phyloP scores from a whole-genome alignment of 1,284 basidiomycete species.

The Puccinia novopanici region DNA sequence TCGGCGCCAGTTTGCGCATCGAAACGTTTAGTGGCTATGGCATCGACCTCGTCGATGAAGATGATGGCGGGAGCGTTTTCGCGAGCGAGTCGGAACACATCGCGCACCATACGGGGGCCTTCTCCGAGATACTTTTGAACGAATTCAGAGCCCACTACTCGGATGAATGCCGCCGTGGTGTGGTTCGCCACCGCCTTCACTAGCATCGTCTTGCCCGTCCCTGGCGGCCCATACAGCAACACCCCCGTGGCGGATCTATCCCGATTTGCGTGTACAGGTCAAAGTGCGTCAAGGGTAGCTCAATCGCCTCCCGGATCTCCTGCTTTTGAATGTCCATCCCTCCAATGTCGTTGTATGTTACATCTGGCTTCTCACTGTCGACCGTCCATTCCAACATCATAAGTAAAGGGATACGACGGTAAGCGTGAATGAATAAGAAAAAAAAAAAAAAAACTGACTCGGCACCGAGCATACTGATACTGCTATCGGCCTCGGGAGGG shows the following conservation, averaged over 20 bases:
- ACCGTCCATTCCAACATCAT: not conserved
- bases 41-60: conserved; percentile 91
- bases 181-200: conserved; percentile 98
- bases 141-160: conserved; percentile 94
- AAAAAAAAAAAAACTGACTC: conserved; percentile 61
- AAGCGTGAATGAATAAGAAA: not conserved
- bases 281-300: conserved; percentile 80
- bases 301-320: conserved; percentile 97
- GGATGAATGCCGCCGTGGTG: conserved; percentile 94
- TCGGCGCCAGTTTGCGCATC: conserved; percentile 99
- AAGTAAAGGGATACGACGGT: not conserved
- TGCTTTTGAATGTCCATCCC: conserved; percentile 99
- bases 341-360: conserved; percentile 69
- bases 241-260: conserved; percentile 95
- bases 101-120: conserved; percentile 91
- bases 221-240: conserved; percentile 80
- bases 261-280: conserved; percentile 99
- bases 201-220: conserved; percentile 67
- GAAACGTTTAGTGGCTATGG: conserved; percentile 87
- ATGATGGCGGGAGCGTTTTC: conserved; percentile 94
- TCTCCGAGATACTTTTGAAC: conserved; percentile 96
- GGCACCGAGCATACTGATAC: conserved; percentile 86
- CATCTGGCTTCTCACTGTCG: conserved; percentile 54
- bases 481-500: conserved; percentile 96
- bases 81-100: conserved; percentile 89